These are phyloP conservation scores for Dillenia suffruticosa DNA, from an alignment of 164 flowering plant genomes.

Conservation along the genomic window DNA sequence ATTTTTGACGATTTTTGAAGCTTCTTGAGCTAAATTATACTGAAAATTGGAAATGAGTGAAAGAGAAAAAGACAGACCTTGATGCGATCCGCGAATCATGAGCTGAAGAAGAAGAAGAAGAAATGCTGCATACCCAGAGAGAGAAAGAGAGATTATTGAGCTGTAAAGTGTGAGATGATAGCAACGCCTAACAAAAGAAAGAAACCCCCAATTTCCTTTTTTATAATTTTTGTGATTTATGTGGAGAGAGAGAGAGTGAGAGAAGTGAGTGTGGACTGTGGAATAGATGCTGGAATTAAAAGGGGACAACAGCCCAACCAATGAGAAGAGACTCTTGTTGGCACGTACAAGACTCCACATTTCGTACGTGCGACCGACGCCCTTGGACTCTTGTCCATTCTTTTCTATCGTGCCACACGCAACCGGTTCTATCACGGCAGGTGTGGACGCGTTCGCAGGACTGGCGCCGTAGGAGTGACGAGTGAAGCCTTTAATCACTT, in stretches of 20 bases:
- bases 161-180: no score
- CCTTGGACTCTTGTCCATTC: no score
- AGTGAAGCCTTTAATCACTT: no score
- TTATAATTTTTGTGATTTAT: slow-evolving; percentile 5
- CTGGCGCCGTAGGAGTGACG: no score
- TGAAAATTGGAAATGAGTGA: not conserved
- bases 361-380: slow-evolving; percentile 49
- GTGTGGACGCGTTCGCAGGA: no score
- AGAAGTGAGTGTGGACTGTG: slow-evolving; percentile 7
- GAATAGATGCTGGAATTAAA: slow-evolving; percentile 17
- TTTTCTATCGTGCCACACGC: no score
- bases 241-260: slow-evolving; percentile 9
- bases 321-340: slow-evolving; percentile 8
- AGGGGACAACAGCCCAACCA: slow-evolving; percentile 20
- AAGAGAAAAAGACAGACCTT: slow-evolving; percentile 8
- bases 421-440: no score
- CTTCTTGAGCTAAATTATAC: not conserved
- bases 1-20: not conserved
- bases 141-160: not conserved
- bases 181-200: not conserved
- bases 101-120: not conserved
- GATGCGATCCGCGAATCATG: slow-evolving; percentile 2
- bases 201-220: slow-evolving; percentile 2
- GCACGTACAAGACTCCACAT: slow-evolving; percentile 28
- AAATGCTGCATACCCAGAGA: not conserved